Evolutionary conservation across 306 rosid genomes (phyloP).

Genomic region (Corylus heterophylla): DNA sequence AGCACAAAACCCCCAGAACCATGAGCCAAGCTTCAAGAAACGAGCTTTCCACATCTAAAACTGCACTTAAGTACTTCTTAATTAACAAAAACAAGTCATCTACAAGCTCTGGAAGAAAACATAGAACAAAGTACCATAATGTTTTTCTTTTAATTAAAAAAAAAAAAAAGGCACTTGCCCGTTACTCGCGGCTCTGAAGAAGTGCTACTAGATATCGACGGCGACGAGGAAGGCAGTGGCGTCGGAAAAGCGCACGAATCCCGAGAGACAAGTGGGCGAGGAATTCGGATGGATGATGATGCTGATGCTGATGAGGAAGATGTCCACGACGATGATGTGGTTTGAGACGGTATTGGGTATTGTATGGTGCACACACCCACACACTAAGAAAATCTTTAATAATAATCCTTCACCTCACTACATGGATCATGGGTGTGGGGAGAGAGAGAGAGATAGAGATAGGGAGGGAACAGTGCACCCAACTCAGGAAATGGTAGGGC

Average conservation of each 20-base stretch:
- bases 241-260: slow-evolving; percentile 36
- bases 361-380: slow-evolving; percentile 6
- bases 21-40: slow-evolving; percentile 2
- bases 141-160: neutral
- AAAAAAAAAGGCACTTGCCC: neutral
- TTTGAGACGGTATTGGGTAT: neutral
- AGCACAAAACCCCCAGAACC: slow-evolving; percentile 14
- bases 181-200: slow-evolving; percentile 1
- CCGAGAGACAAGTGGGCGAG: slow-evolving; percentile 5
- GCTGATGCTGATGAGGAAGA: slow-evolving; percentile 11
- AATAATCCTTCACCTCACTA: neutral
- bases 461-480: slow-evolving; percentile 35
- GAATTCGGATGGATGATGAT: slow-evolving; percentile 26
- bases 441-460: slow-evolving; percentile 21
- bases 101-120: slow-evolving; percentile 7
- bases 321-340: slow-evolving; percentile 26
- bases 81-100: slow-evolving; percentile 7
- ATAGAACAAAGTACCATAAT: neutral
- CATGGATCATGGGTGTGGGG: slow-evolving; percentile 11
- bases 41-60: slow-evolving; percentile 6
- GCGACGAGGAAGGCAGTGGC: slow-evolving; percentile 2
- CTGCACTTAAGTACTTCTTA: neutral
- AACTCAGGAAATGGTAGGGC: slow-evolving; percentile 36
- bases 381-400: neutral
- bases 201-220: slow-evolving; percentile 24